Conservation (phyloP, 306 rosid genomes). For the Cicer yamashitae region DNA sequence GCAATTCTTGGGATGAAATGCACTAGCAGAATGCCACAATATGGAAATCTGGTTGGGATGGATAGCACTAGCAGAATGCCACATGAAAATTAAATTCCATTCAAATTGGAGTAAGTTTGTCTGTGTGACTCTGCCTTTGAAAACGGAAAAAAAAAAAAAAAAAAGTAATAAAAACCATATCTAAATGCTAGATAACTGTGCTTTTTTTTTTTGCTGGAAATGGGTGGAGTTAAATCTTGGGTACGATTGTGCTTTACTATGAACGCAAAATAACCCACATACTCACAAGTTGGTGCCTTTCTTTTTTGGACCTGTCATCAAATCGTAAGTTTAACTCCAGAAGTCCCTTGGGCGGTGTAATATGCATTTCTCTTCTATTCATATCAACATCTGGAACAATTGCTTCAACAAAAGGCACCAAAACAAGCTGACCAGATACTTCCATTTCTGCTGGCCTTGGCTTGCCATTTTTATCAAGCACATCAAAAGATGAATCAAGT, state of each 20-base stretch:
- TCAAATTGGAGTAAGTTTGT: neutral
- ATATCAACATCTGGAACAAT: conserved; percentile 92
- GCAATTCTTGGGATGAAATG: conserved; percentile 12
- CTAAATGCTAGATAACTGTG: conserved; percentile 25
- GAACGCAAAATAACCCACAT: neutral
- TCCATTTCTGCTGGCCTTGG: conserved; percentile 58
- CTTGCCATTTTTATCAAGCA: conserved; percentile 65
- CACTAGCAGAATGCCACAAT: conserved; percentile 18
- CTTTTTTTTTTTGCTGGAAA: neutral
- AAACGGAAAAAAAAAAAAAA: conserved; percentile 12
- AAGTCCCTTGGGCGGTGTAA: conserved; percentile 96
- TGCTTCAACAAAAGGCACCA: conserved; percentile 94
- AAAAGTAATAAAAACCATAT: neutral
- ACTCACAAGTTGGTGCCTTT: conserved; percentile 91
- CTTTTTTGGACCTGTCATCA: conserved; percentile 91
- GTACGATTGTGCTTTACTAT: neutral
- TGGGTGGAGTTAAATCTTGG: neutral
- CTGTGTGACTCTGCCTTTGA: conserved; percentile 9
- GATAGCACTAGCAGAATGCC: conserved; percentile 11
- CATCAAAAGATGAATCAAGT: conserved; percentile 69
- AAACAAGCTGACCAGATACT: conserved; percentile 67
- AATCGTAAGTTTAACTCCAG: conserved; percentile 77
- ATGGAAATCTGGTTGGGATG: neutral
- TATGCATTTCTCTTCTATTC: conserved; percentile 70
- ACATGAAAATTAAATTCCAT: conserved; percentile 35